phyloP scores from a whole-genome alignment of 768 basidiomycete species.

The Trametes maxima region DNA sequence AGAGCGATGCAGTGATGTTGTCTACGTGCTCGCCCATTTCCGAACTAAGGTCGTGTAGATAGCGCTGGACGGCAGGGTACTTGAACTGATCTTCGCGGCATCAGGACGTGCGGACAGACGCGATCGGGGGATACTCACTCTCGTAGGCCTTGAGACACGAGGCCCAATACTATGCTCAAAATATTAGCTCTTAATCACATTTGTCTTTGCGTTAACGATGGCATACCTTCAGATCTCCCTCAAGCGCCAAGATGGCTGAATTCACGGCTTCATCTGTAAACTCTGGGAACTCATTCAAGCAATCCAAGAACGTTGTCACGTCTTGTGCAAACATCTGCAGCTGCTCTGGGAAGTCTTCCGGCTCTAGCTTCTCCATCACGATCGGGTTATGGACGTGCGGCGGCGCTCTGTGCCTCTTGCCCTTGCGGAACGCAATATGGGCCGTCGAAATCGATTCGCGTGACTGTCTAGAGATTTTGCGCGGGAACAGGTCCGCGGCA shows the following conservation, averaged over 20 bases:
- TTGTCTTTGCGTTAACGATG: not conserved
- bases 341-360: conserved; percentile 68
- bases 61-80: conserved; percentile 70
- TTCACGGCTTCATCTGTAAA: conserved; percentile 75
- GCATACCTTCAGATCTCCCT: conserved; percentile 67
- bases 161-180: conserved; percentile 64
- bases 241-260: conserved; percentile 64
- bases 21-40: conserved; percentile 79
- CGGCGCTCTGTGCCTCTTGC: conserved; percentile 33
- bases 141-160: conserved; percentile 68
- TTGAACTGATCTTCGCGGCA: conserved; percentile 60
- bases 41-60: conserved; percentile 71
- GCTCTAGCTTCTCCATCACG: conserved; percentile 58
- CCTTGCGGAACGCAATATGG: conserved; percentile 35
- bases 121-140: conserved; percentile 39
- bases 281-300: conserved; percentile 79
- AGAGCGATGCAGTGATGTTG: conserved; percentile 64
- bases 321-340: conserved; percentile 64
- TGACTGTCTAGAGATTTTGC: conserved; percentile 53
- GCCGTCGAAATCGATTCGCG: conserved; percentile 43
- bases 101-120: not conserved
- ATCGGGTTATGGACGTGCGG: conserved; percentile 56
- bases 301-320: conserved; percentile 66
- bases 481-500: conserved; percentile 74
- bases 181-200: not conserved